Percentiles rank a stretch among this genome's conserved stretches.
phyloP scores from a whole-genome alignment of 1,284 basidiomycete genomes.

The Neotropicomus parvogracilis region DNA sequence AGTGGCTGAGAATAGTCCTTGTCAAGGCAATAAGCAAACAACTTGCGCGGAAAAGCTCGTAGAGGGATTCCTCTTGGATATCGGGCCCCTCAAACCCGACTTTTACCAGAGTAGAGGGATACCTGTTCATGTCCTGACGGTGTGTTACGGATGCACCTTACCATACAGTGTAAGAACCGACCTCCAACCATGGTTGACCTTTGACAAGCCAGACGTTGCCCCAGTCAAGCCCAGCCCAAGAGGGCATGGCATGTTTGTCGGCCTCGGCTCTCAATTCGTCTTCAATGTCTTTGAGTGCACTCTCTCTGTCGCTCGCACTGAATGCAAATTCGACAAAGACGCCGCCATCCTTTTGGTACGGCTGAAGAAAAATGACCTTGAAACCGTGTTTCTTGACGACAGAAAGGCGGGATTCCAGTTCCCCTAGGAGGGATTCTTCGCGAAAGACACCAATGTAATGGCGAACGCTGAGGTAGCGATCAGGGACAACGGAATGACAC shows the following conservation, averaged over 20 bases:
- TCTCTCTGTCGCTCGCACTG: conserved; percentile 37
- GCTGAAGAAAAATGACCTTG: conserved; percentile 53
- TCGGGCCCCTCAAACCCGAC: conserved; percentile 88
- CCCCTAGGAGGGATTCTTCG: conserved; percentile 50
- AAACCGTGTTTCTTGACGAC: conserved; percentile 53
- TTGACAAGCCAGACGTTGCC: conserved; percentile 77
- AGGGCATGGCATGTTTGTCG: conserved; percentile 51
- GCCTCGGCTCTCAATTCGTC: conserved; percentile 41
- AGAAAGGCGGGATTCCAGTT: conserved; percentile 48
- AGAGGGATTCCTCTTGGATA: conserved; percentile 73
- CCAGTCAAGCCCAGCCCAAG: conserved; percentile 54
- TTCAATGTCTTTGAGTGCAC: conserved; percentile 49
- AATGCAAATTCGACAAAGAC: conserved; percentile 83
- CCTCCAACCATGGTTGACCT: conserved; percentile 83
- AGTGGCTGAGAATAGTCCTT: conserved; percentile 17
- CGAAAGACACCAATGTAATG: conserved; percentile 57
- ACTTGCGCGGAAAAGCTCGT: conserved; percentile 65
- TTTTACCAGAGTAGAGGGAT: conserved; percentile 67
- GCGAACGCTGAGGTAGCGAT: conserved; percentile 47
- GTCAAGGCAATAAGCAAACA: background rate
- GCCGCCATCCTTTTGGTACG: conserved; percentile 77
- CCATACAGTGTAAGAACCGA: conserved; percentile 31
- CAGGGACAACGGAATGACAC: background rate
- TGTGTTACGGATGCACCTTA: conserved; percentile 2
- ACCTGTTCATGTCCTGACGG: conserved; percentile 81